These are phyloP conservation scores for Chrysanthemum makinoi DNA, from an alignment of 129 eudicot genomes.

Conservation along the genomic window DNA sequence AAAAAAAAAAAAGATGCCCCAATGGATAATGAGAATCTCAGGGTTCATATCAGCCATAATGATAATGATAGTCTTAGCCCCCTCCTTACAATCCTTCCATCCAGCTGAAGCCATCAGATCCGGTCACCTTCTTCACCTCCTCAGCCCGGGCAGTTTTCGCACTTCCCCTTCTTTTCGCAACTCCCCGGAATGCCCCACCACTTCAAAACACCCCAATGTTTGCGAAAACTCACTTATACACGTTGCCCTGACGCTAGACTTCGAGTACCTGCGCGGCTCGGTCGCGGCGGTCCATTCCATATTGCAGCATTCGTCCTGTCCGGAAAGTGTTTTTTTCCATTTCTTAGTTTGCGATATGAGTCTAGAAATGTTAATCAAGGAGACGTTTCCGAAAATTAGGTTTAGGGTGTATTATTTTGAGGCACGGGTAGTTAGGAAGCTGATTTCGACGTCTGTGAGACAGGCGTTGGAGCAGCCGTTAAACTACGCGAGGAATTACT, in stretches of 20 bases:
- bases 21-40: conserved; percentile 73
- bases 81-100: conserved; percentile 79
- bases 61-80: conserved; percentile 67
- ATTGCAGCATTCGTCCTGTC: conserved; percentile 75
- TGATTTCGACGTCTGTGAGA: conserved; percentile 80
- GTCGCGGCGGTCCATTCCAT: conserved; percentile 92
- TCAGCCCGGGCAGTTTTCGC: too few relatives aligned
- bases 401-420: conserved; percentile 77
- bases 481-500: conserved; percentile 86
- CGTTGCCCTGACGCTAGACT: conserved; percentile 87
- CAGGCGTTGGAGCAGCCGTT: conserved; percentile 89
- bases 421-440: conserved; percentile 51
- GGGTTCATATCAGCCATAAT: conserved; percentile 70
- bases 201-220: conserved; percentile 25
- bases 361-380: conserved; percentile 57
- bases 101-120: conserved; percentile 97
- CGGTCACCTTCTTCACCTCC: too few relatives aligned
- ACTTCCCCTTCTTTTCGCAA: conserved; percentile 52
- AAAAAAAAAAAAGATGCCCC: conserved; percentile 66
- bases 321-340: conserved; percentile 76
- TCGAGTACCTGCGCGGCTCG: conserved; percentile 76
- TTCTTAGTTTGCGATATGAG: conserved; percentile 60
- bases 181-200: conserved; percentile 50
- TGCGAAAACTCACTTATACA: conserved; percentile 78
- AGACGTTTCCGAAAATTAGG: conserved; percentile 67